Conservation (phyloP, 202 grass and related monocot species). For the Zizania palustris region DNA sequence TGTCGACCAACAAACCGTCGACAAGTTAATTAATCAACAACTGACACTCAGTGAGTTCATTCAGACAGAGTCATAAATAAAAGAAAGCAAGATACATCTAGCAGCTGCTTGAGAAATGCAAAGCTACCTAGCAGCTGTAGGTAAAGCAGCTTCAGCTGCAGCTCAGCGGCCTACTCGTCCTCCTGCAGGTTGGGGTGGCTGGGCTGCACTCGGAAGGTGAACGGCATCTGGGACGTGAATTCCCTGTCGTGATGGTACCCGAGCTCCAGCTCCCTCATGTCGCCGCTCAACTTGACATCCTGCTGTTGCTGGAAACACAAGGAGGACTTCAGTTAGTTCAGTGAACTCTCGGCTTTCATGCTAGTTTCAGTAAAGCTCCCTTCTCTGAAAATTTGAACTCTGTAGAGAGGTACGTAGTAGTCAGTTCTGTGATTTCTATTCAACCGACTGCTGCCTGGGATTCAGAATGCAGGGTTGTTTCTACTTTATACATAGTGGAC, state of each 20-base stretch:
- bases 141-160: constrained; percentile 30
- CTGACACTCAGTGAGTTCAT: constrained; percentile 31
- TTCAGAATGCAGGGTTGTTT: neutral
- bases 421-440: neutral
- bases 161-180: constrained; percentile 44
- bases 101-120: constrained; percentile 5
- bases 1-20: too few relatives aligned
- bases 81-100: constrained; percentile 36
- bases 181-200: constrained; percentile 90
- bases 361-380: constrained; percentile 15
- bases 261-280: constrained; percentile 76
- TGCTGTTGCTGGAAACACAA: constrained; percentile 44
- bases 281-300: constrained; percentile 46
- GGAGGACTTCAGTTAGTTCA: neutral
- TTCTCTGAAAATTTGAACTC: neutral
- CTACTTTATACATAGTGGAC: neutral
- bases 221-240: constrained; percentile 73
- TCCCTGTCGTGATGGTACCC: constrained; percentile 70
- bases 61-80: constrained; percentile 12
- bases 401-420: constrained; percentile 9
- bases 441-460: neutral
- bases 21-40: too few relatives aligned
- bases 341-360: constrained; percentile 7
- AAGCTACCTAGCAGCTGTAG: constrained; percentile 27
- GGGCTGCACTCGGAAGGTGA: constrained; percentile 84